Evolutionary conservation across 805 yeast genomes (phyloP).

Genomic region (Kluyveromyces wickerhamii): DNA sequence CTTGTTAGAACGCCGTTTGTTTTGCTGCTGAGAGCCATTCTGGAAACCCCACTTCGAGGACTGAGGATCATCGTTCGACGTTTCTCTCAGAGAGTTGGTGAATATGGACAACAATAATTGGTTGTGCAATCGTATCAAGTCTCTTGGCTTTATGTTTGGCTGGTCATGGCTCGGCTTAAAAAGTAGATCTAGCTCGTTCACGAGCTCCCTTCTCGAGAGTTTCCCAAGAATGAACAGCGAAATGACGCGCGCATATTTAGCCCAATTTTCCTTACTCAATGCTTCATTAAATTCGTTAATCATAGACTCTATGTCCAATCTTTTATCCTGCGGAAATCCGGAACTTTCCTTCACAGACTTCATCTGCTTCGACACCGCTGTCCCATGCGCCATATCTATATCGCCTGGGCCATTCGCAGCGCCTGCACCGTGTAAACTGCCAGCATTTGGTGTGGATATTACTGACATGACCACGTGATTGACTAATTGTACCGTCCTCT

Average conservation of each 20-base stretch:
- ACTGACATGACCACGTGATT: too few species aligned
- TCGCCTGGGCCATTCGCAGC: too few species aligned
- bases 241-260: constrained; percentile 69
- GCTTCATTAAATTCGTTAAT: constrained; percentile 66
- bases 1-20: constrained; percentile 36
- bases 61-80: constrained; percentile 59
- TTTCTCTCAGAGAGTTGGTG: constrained; percentile 75
- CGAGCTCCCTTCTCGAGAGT: constrained; percentile 68
- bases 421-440: too few species aligned
- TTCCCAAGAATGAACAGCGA: constrained; percentile 72
- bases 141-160: constrained; percentile 7
- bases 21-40: constrained; percentile 39
- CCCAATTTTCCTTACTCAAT: constrained; percentile 74
- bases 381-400: too few species aligned
- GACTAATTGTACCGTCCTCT: too few species aligned
- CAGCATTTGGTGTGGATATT: too few species aligned
- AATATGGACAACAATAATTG: constrained; percentile 71
- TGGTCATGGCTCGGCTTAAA: constrained; percentile 24
- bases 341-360: constrained; percentile 1
- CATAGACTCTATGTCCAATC: constrained; percentile 56
- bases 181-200: constrained; percentile 47
- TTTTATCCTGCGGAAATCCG: constrained; percentile 13
- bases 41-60: constrained; percentile 50
- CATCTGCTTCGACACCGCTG: too few species aligned
- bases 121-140: constrained; percentile 52